Base-by-base conservation (phyloP, 768 basidiomycete genomes). In the Termitomyces sp. region DNA sequence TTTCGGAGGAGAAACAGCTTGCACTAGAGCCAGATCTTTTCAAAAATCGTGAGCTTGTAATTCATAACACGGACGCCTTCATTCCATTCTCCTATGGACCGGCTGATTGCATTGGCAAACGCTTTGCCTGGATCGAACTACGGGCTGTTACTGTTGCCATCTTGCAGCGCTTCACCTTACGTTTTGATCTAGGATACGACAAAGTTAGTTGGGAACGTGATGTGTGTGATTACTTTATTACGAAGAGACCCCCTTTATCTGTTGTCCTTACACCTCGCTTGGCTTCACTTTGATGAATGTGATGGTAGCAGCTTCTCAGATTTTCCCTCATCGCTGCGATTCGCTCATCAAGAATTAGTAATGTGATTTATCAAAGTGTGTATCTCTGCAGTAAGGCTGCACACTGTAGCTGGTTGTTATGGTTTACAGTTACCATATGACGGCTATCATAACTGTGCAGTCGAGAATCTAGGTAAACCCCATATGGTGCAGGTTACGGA, bases 51-150 rank as follows among this genome's bases (percentile, higher is more conserved):
- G 52, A 59, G 25, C 53, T 51, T 31, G 54, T 70, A 10, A 56
- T 72, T 10, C 70, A 69, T 51, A 66, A 70, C 38, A 61, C 57
- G 6, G 56, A 60, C 6, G 76, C 76, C 5, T 77, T 73, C 56
- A 71, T 77, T 20, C 75, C 77, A 8, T 79, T 77, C 58, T 76
- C 75, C 36, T 67, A 71, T 50, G 83, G 85, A 0, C 81, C 83
- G 11, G 75, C 77, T 15, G 82, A 81, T 63, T 86, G 85, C 65
- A 77, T 75, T 11, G 84, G 83, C n/a, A 77, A 69, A 55, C 67
- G 68, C 45, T 63, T 79, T 56, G 77, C 76, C 17, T 68, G 68
- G 60, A 52, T 71, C 38, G 75, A 77, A 57, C 67, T 79, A 69
- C 70, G 75, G 0, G 66, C 69, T 59, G 64, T 75, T 17, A 59